These are phyloP conservation scores for Tuber aestivum DNA, from an alignment of 495 filamentous ascomycete genomes.

Conservation along the genomic window DNA sequence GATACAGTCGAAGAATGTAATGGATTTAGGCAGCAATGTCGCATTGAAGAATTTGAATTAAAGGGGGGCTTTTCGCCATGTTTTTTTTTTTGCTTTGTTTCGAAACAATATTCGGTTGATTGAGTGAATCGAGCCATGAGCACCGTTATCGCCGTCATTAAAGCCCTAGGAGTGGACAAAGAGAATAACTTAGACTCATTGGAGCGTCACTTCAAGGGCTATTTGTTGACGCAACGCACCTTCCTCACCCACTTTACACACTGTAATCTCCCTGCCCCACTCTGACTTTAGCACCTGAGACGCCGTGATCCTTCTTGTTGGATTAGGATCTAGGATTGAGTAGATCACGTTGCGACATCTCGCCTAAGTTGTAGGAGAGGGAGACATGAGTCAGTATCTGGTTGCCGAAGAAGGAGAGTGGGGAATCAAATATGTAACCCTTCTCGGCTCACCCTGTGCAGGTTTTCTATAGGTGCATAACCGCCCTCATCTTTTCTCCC, in stretches of 20 bases:
- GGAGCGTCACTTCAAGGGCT: neutral
- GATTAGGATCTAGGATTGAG: constrained; percentile 95
- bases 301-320: constrained; percentile 82
- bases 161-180: neutral
- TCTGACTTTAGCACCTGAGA: constrained; percentile 96
- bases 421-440: constrained; percentile 1
- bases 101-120: neutral
- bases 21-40: neutral
- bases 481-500: constrained; percentile 89
- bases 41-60: neutral
- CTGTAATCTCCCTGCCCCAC: constrained; percentile 93
- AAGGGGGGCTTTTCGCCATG: neutral
- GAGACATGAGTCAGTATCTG: constrained; percentile 44
- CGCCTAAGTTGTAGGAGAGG: constrained; percentile 52
- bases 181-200: constrained; percentile 1
- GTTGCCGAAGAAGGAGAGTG: constrained; percentile 5
- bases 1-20: neutral
- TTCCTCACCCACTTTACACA: constrained; percentile 93
- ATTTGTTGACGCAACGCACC: constrained; percentile 47
- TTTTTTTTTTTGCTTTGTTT: neutral
- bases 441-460: constrained; percentile 73
- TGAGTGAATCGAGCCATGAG: neutral
- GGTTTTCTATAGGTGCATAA: constrained; percentile 89
- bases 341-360: constrained; percentile 98
- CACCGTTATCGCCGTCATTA: neutral